phyloP scores from a whole-genome alignment of 345 rosid genomes.

The Cardamine resedifolia region DNA sequence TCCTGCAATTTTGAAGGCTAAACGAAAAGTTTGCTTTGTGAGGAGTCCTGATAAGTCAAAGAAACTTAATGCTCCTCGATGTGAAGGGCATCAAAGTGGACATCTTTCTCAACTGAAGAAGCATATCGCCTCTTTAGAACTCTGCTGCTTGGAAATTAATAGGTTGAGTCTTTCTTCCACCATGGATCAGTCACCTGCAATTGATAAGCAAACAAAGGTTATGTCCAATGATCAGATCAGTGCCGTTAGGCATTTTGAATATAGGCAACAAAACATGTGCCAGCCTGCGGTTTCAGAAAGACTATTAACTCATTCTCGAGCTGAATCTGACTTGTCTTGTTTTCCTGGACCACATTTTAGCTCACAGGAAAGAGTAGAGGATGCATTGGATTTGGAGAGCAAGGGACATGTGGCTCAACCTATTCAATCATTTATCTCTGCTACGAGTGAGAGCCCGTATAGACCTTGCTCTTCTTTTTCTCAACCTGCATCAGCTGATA shows the following conservation, averaged over 20 bases:
- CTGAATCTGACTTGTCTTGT: conserved; percentile 13
- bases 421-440: conserved; percentile 36
- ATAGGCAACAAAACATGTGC: conserved; percentile 24
- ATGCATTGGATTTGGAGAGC: conserved; percentile 36
- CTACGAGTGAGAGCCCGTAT: conserved; percentile 31
- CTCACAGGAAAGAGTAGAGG: conserved; percentile 31
- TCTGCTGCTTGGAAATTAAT: conserved; percentile 33
- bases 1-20: conserved; percentile 51
- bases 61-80: conserved; percentile 30
- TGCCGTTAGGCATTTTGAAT: conserved; percentile 30
- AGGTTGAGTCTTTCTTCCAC: conserved; percentile 30
- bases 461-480: conserved; percentile 29
- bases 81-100: conserved; percentile 43
- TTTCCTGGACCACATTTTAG: conserved; percentile 25
- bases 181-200: conserved; percentile 29
- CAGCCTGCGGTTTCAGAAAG: conserved; percentile 33
- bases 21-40: conserved; percentile 25
- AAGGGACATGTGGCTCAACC: conserved; percentile 30
- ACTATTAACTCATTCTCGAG: conserved; percentile 22
- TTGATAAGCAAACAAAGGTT: conserved; percentile 18
- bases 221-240: conserved; percentile 21
- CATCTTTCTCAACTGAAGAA: conserved; percentile 23
- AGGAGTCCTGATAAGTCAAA: conserved; percentile 28
- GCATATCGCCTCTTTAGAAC: conserved; percentile 9
- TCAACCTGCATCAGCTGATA: conserved; percentile 30